Evolutionary conservation across 805 yeast genomes (phyloP).

Genomic region (Nakazawaea pomicola): DNA sequence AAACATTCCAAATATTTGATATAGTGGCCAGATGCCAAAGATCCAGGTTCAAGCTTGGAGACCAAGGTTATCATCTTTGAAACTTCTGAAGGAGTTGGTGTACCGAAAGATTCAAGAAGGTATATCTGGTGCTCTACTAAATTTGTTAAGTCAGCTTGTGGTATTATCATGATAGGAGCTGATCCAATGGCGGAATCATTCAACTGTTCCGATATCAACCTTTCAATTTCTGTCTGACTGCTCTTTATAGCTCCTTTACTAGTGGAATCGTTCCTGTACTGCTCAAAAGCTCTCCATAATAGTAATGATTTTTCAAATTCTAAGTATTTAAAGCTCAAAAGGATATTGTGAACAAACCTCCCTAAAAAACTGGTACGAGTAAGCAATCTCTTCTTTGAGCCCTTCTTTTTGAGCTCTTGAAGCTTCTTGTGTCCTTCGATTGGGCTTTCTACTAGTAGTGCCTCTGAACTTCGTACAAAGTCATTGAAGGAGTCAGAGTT

Average conservation of each 20-base stretch:
- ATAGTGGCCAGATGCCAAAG: constrained; percentile 45
- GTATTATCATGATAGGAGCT: constrained; percentile 28
- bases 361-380: constrained; percentile 41
- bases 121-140: constrained; percentile 50
- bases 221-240: constrained; percentile 15
- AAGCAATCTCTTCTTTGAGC: constrained; percentile 17
- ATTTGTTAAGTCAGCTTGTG: constrained; percentile 46
- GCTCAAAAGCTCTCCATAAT: constrained; percentile 37
- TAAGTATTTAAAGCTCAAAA: constrained; percentile 35
- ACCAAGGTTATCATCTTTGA: constrained; percentile 36
- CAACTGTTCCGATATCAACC: constrained; percentile 3
- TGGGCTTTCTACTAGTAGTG: constrained; percentile 29
- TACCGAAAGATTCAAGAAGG: constrained; percentile 46
- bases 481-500: constrained; percentile 44
- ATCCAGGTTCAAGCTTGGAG: constrained; percentile 40
- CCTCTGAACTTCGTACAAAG: constrained; percentile 27
- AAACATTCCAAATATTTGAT: constrained; percentile 57
- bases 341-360: constrained; percentile 34
- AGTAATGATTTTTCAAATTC: constrained; percentile 41
- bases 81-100: constrained; percentile 41
- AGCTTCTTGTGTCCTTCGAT: constrained; percentile 11
- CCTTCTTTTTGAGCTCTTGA: not conserved
- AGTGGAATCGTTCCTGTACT: constrained; percentile 27
- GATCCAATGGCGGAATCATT: not conserved
- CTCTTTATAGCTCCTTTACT: constrained; percentile 19